phyloP scores from a whole-genome alignment of 1,284 basidiomycete species.

The Trametes pubescens region DNA sequence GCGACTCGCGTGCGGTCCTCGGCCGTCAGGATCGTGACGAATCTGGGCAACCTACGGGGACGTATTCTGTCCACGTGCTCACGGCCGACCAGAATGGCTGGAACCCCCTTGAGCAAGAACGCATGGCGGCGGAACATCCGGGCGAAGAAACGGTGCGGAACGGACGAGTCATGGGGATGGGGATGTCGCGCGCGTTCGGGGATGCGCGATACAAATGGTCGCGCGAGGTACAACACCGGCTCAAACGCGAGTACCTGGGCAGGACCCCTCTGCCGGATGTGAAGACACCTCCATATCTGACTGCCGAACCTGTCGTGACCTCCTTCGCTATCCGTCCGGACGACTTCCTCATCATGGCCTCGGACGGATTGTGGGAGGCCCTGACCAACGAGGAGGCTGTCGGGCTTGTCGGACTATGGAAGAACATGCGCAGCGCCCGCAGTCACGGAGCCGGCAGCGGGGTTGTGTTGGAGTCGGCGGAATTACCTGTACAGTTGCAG shows the following conservation, averaged over 20 bases:
- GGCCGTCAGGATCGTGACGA: conserved; percentile 51
- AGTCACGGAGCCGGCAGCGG: conserved; percentile 4
- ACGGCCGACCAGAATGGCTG: conserved; percentile 60
- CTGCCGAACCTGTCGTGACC: conserved; percentile 65
- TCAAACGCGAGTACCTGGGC: conserved; percentile 47
- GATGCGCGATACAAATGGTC: conserved; percentile 61
- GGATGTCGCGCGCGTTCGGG: conserved; percentile 59
- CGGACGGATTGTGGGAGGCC: conserved; percentile 66
- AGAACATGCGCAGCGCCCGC: conserved; percentile 38
- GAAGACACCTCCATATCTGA: conserved; percentile 60
- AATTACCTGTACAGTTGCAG: conserved; percentile 19
- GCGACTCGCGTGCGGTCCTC: conserved; percentile 68
- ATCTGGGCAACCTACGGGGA: conserved; percentile 39
- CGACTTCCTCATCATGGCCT: conserved; percentile 65
- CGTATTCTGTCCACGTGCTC: conserved; percentile 61
- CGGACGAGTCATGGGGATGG: conserved; percentile 52
- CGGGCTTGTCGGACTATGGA: conserved; percentile 60
- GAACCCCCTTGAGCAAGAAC: conserved; percentile 48
- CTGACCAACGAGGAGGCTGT: conserved; percentile 67
- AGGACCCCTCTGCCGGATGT: conserved; percentile 40
- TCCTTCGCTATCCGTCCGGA: conserved; percentile 48
- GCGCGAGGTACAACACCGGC: conserved; percentile 42
- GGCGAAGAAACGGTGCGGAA: conserved; percentile 49
- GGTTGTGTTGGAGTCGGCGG: conserved; percentile 6
- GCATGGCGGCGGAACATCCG: conserved; percentile 50